Evolutionary conservation across 2,329 filamentous ascomycete genomes (phyloP).

Genomic region (Aureobasidium sp.): DNA sequence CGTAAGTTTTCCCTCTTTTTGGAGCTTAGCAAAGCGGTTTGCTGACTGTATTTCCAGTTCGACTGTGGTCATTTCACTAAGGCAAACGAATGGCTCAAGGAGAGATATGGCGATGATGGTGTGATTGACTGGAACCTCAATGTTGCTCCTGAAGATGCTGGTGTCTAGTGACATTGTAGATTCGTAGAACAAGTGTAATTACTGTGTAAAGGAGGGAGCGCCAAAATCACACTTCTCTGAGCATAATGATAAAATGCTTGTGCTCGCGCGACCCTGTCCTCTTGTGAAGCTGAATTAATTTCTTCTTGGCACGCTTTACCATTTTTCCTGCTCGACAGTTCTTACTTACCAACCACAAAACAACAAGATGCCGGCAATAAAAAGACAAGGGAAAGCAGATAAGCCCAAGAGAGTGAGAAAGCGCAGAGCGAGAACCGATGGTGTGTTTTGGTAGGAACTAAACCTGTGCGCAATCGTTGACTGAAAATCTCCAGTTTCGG

Average conservation of each 20-base stretch:
- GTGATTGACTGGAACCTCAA: conserved; percentile 77
- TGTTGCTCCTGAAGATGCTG: conserved; percentile 34
- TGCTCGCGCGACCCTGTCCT: neutral
- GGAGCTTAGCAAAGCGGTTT: neutral
- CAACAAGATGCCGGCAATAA: conserved; percentile 3
- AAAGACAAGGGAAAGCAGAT: neutral
- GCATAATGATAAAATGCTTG: neutral
- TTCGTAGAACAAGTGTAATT: neutral
- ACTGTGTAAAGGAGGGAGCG: neutral
- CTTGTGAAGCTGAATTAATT: neutral
- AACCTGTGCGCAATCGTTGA: neutral
- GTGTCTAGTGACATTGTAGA: conserved; percentile 20
- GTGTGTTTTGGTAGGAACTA: neutral
- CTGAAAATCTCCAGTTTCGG: neutral
- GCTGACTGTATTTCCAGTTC: conserved; percentile 13
- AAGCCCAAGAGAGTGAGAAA: conserved; percentile 10
- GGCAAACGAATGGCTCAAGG: conserved; percentile 75
- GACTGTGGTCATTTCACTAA: conserved; percentile 67
- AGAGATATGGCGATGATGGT: conserved; percentile 68
- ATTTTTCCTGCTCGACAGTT: neutral
- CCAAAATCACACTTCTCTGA: neutral
- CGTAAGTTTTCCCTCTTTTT: conserved; percentile 35
- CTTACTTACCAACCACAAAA: neutral
- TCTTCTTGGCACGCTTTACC: neutral
- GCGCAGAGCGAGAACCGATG: conserved; percentile 6